Evolutionary conservation across 352 stramenopile species (phyloP), one percentile per base, ranked within the genome.

Genomic region (Blastocystis sp.): DNA sequence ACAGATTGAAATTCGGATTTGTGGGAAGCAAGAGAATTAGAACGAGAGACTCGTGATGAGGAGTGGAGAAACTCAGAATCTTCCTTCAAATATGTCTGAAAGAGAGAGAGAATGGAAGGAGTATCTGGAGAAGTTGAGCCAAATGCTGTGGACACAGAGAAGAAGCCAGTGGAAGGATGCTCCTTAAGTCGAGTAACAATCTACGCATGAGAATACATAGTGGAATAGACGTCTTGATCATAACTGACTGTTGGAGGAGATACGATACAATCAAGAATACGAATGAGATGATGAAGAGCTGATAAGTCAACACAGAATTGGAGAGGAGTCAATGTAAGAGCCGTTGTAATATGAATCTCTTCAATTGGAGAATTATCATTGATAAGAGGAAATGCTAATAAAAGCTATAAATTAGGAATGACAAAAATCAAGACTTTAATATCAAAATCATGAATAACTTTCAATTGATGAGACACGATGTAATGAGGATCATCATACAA

Each of bases 1-100:
- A 83, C 42, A 21, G 71, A 83, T 16, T 83, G 71, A 27, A 83
- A 83, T 11, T 83, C 71, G 7, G 65, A 77, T 24, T 32, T 2
- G 12, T 61, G 54, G 19, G 54, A 61, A 61, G 54, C 27, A 12
- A 61, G 54, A 5, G 54, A 61, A 14, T 5, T 6, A 5, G 27
- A 32, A 7, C 54, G 54, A 2, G 54, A 61, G 3, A 61, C 3
- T 3, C 54, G 54, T 32, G 19, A 32, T 14, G 19, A 32, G 3
- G 19, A n/a, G 2, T 61, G 54, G 12, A 14, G 3, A 61, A 14
- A 32, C 12, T 32, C 27, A n/a, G 12, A 7, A n/a, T 74, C 63
- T 6, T 43, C 14, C 32, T 43, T 24, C 1, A 4, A 6, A 43
- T 74, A 74, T 4, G 63, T 52, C 29, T 74, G 43, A 6, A 74